phyloP scores from a whole-genome alignment of 176 grass and related monocot genomes.

The Hordeum vulgare region MorexV3_pseudomolecules_assembly NC_058520.1:329766578-329767077 shows the following conservation, averaged over 20 bases:
- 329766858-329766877: constrained; percentile 98
- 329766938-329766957: constrained; percentile 21
- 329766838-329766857: constrained; percentile 97
- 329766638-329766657: constrained; percentile 54
- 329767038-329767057: constrained; percentile 94
- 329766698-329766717: constrained; percentile 60
- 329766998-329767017: constrained; percentile 59
- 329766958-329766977: background rate
- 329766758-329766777: background rate
- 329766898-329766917: constrained; percentile 4
- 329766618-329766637: constrained; percentile 27
- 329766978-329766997: constrained; percentile 27
- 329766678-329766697: constrained; percentile 66
- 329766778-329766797: constrained; percentile 58
- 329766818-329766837: constrained; percentile 70
- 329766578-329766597: constrained; percentile 17
- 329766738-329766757: constrained; percentile 11
- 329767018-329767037: constrained; percentile 91
- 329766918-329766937: background rate
- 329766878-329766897: constrained; percentile 37
- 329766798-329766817: constrained; percentile 45
- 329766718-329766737: background rate
- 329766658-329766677: constrained; percentile 50
- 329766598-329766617: background rate
- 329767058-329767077: constrained; percentile 83